phyloP scores from a whole-genome alignment of 179 eudicot species.

The Amaranthus tricolor region DNA sequence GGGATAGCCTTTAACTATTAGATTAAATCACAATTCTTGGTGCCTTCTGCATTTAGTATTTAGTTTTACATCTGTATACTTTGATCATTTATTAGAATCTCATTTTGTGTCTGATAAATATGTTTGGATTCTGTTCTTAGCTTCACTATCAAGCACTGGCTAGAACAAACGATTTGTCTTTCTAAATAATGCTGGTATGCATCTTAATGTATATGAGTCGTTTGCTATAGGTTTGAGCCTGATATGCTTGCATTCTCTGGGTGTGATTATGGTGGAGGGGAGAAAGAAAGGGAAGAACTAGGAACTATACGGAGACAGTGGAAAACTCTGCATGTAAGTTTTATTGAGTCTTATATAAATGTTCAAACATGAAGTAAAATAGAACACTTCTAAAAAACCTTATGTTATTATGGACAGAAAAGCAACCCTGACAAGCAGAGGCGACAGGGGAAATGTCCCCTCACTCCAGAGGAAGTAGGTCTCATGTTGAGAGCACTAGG shows the following conservation, averaged over 20 bases:
- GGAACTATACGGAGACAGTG: constrained; percentile 63
- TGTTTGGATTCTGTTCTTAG: neutral
- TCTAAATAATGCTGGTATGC: neutral
- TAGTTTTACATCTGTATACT: neutral
- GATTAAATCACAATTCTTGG: too few relatives aligned
- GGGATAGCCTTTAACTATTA: too few relatives aligned
- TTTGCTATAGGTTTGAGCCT: constrained; percentile 66
- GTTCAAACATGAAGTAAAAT: neutral
- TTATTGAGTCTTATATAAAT: neutral
- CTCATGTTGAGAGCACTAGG: constrained; percentile 84
- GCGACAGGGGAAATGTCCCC: constrained; percentile 85
- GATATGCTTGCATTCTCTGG: constrained; percentile 98
- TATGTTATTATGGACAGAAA: constrained; percentile 41
- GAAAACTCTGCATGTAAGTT: constrained; percentile 81
- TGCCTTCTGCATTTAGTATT: too few relatives aligned
- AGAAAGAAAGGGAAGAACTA: constrained; percentile 64
- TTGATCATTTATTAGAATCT: constrained; percentile 1
- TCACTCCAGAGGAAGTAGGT: constrained; percentile 91
- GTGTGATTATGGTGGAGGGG: constrained; percentile 90
- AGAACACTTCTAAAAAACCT: neutral
- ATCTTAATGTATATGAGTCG: neutral
- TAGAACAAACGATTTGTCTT: neutral
- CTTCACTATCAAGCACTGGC: neutral
- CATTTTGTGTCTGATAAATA: too few relatives aligned
- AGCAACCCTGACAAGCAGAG: constrained; percentile 72